Evolutionary conservation across 345 rosid species (phyloP).

Genomic region (Dimocarpus longan): DNA sequence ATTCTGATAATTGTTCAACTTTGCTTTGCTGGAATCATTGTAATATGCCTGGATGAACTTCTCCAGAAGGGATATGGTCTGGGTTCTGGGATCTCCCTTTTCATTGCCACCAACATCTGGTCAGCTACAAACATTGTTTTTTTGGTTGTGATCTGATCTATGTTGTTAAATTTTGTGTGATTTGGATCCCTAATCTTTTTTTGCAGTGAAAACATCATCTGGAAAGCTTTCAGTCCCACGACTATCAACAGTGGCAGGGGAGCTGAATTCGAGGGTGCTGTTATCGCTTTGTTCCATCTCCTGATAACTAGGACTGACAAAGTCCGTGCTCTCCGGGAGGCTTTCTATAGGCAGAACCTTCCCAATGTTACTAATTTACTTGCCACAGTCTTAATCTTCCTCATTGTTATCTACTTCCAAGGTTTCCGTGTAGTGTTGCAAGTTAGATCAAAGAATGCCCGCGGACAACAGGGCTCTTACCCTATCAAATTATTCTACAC

Average conservation of each 20-base stretch:
- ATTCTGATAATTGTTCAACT: conserved; percentile 48
- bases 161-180: neutral
- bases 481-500: conserved; percentile 80
- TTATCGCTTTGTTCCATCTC: conserved; percentile 69
- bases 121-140: conserved; percentile 19
- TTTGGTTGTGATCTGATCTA: neutral
- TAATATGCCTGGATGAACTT: conserved; percentile 66
- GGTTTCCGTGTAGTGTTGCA: conserved; percentile 75
- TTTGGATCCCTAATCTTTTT: neutral
- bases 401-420: conserved; percentile 72
- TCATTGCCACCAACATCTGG: conserved; percentile 77
- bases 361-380: conserved; percentile 80
- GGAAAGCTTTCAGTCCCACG: conserved; percentile 81
- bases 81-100: conserved; percentile 72
- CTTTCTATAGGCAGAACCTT: conserved; percentile 73
- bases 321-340: conserved; percentile 67
- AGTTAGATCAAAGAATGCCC: conserved; percentile 74
- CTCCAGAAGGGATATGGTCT: conserved; percentile 70
- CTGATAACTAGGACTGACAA: conserved; percentile 61
- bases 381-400: conserved; percentile 63
- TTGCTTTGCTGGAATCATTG: conserved; percentile 60
- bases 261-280: conserved; percentile 83
- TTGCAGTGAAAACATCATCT: conserved; percentile 70
- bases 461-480: conserved; percentile 79
- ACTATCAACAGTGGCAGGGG: conserved; percentile 74